phyloP scores from a whole-genome alignment of 352 stramenopile species.

The Sclerospora graminicola region DNA sequence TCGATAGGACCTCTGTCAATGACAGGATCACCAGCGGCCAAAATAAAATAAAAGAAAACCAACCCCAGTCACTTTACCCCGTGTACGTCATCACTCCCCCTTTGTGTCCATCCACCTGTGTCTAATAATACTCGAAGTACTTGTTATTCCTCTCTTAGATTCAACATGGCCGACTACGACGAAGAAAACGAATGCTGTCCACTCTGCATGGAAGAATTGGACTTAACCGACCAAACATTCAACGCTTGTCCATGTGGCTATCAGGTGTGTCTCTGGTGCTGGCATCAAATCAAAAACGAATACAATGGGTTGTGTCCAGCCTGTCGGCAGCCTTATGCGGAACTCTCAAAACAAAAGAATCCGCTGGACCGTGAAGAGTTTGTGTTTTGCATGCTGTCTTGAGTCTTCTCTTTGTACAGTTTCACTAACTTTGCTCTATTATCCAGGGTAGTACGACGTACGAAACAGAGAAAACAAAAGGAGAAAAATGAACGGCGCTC shows the following conservation, averaged over 20 bases:
- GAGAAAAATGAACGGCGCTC: slow-evolving; percentile 74
- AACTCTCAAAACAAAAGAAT: slow-evolving; percentile 85
- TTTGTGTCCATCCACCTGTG: not conserved
- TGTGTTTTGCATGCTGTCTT: slow-evolving; percentile 4
- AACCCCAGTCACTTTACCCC: not conserved
- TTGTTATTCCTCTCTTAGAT: not conserved
- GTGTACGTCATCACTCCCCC: not conserved
- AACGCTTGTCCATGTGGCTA: slow-evolving; percentile 98
- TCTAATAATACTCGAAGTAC: not conserved
- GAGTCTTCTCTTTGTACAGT: not conserved
- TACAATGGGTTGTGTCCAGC: slow-evolving; percentile 96
- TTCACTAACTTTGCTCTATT: too few species aligned
- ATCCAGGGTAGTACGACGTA: slow-evolving; percentile 61
- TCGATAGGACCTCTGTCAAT: slow-evolving; percentile 1
- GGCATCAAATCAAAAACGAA: slow-evolving; percentile 98
- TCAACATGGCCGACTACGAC: slow-evolving; percentile 47
- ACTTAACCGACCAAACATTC: slow-evolving; percentile 97
- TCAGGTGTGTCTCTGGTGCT: slow-evolving; percentile 99
- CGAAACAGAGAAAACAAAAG: slow-evolving; percentile 78
- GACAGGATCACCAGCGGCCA: slow-evolving; percentile 35
- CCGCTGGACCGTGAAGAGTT: slow-evolving; percentile 94
- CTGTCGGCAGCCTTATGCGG: slow-evolving; percentile 94
- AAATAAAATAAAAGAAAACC: slow-evolving; percentile 10
- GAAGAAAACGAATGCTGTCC: slow-evolving; percentile 90
- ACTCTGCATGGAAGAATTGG: slow-evolving; percentile 97